phyloP scores from a whole-genome alignment of 805 yeast species.

The Vanderwaltozyma verrucispora region DNA sequence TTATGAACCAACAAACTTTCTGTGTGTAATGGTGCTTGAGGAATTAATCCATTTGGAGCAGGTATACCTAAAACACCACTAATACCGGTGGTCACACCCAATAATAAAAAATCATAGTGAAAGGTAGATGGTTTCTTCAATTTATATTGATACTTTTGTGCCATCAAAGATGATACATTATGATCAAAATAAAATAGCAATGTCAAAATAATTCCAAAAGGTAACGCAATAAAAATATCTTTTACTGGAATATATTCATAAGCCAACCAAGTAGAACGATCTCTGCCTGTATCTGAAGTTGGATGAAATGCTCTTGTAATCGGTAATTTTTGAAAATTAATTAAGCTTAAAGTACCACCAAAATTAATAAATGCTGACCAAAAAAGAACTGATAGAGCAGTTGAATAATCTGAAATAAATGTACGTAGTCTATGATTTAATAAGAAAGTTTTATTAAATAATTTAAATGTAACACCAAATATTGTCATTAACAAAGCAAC shows the following conservation, averaged over 20 bases:
- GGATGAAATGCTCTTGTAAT: conserved; percentile 68
- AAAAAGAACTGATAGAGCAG: conserved; percentile 73
- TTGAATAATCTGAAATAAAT: conserved; percentile 74
- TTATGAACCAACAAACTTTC: conserved; percentile 50
- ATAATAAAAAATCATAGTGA: conserved; percentile 81
- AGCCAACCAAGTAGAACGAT: conserved; percentile 31
- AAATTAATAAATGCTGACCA: conserved; percentile 91
- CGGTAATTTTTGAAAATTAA: conserved; percentile 54
- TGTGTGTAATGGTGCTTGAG: conserved; percentile 95
- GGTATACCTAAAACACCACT: conserved; percentile 87
- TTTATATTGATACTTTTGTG: conserved; percentile 76
- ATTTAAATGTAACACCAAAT: conserved; percentile 62
- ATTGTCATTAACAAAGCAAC: conserved; percentile 67
- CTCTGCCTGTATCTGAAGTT: conserved; percentile 32
- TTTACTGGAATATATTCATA: conserved; percentile 40
- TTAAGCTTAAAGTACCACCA: conserved; percentile 60
- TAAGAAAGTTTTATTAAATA: conserved; percentile 41
- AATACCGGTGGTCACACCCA: conserved; percentile 80
- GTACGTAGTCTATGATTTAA: conserved; percentile 53
- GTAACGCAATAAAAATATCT: conserved; percentile 79
- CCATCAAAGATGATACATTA: conserved; percentile 86
- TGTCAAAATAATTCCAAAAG: conserved; percentile 82
- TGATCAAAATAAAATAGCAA: conserved; percentile 89
- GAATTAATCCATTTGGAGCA: conserved; percentile 92
- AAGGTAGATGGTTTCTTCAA: conserved; percentile 79